These are phyloP conservation scores for Naganishia randhawae DNA, from an alignment of 768 basidiomycete genomes.

Conservation along the genomic window DNA sequence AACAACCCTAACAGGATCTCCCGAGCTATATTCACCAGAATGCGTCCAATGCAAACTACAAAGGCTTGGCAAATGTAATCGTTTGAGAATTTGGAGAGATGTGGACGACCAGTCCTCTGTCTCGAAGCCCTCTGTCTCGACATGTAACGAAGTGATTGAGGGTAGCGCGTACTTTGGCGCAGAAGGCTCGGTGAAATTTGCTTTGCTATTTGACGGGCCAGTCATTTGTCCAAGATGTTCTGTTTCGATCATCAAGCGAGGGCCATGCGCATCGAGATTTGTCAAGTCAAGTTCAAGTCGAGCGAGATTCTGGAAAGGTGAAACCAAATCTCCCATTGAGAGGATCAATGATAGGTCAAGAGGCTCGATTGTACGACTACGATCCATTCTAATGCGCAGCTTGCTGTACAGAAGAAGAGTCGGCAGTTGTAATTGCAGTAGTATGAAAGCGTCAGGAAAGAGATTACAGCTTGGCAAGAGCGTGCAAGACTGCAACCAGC, in stretches of 20 bases:
- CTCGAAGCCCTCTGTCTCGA: background rate
- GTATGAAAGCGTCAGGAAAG: background rate
- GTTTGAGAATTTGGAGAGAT: background rate
- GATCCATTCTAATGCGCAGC: background rate
- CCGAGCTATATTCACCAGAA: background rate
- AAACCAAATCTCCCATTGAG: background rate
- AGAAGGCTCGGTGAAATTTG: too few species aligned
- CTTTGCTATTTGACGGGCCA: too few species aligned
- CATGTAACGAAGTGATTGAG: background rate
- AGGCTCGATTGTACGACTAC: too few species aligned
- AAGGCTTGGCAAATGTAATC: background rate
- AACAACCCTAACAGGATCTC: too few species aligned
- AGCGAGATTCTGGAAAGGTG: background rate
- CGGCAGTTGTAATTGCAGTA: too few species aligned
- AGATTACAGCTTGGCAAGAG: background rate
- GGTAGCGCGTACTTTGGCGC: background rate
- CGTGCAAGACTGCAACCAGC: background rate
- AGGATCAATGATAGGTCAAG: background rate
- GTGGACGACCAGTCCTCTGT: background rate
- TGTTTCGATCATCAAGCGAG: background rate
- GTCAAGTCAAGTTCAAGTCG: background rate
- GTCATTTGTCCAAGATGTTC: too few species aligned
- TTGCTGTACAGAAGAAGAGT: background rate
- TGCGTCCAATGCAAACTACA: background rate
- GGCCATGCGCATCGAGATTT: background rate